These are phyloP conservation scores for Lentinula novae-zelandiae DNA, from an alignment of 1,284 basidiomycete species.

Conservation along the genomic window DNA sequence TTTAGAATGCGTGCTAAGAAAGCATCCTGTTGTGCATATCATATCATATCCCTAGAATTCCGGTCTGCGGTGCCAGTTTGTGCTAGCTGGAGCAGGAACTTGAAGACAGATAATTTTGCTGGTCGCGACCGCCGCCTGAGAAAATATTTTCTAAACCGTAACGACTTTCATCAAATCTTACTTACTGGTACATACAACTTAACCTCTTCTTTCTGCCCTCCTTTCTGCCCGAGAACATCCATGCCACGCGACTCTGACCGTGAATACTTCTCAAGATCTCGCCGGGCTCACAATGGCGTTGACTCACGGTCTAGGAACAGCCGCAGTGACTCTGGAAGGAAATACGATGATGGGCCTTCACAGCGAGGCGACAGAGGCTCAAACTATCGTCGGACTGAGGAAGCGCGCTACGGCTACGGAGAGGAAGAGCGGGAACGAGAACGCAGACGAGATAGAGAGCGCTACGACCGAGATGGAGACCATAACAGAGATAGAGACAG, in stretches of 20 bases:
- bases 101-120: neutral
- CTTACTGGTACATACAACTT: neutral
- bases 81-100: too few species aligned
- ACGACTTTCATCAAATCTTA: neutral
- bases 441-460: conserved; percentile 38
- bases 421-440: conserved; percentile 39
- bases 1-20: too few species aligned
- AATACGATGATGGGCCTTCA: neutral
- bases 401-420: conserved; percentile 25
- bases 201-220: neutral
- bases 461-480: conserved; percentile 35
- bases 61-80: too few species aligned
- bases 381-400: conserved; percentile 10
- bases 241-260: conserved; percentile 1
- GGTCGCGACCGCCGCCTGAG: neutral
- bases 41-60: too few species aligned
- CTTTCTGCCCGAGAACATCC: neutral
- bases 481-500: conserved; percentile 23
- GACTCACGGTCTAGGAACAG: neutral
- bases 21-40: too few species aligned
- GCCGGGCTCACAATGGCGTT: neutral
- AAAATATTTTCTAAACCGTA: neutral
- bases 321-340: neutral
- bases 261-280: neutral
- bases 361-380: conserved; percentile 6